Conservation (phyloP, 768 basidiomycete genomes). For the Mycena filopes region DNA sequence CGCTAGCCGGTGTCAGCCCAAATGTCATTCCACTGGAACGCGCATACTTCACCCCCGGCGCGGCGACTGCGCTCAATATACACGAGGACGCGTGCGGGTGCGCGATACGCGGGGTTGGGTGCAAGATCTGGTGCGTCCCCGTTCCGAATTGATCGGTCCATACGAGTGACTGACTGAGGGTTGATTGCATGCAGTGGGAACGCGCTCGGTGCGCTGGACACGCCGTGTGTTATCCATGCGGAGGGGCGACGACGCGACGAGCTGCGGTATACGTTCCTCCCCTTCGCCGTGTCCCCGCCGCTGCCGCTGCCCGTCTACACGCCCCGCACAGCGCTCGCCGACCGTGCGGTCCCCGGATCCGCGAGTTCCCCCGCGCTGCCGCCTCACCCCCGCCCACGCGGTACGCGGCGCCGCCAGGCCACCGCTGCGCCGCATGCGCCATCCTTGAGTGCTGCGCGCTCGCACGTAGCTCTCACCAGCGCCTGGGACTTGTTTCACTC, state of each 20-base stretch:
- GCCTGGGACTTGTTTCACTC: too few species aligned
- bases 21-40: slow-evolving; percentile 8
- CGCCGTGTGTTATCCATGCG: not conserved
- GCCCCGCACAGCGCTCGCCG: too few species aligned
- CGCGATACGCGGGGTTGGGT: slow-evolving; percentile 4
- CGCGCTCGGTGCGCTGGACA: not conserved
- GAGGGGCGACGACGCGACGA: not conserved
- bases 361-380: too few species aligned
- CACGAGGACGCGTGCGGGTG: slow-evolving; percentile 13
- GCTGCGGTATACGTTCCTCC: slow-evolving; percentile 1
- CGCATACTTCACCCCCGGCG: slow-evolving; percentile 5
- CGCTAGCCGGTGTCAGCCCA: not conserved
- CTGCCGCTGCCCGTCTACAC: too few species aligned
- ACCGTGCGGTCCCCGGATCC: too few species aligned
- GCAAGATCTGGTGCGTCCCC: slow-evolving; percentile 7
- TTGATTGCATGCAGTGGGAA: not conserved
- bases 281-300: slow-evolving; percentile 14
- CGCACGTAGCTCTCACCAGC: too few species aligned
- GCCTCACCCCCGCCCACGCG: too few species aligned
- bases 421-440: too few species aligned
- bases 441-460: too few species aligned
- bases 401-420: too few species aligned
- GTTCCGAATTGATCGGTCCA: not conserved
- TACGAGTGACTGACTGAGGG: not conserved
- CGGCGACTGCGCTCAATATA: not conserved